Conservation (phyloP, 1,284 basidiomycete genomes). For the Leccinum colubrinum region DNA sequence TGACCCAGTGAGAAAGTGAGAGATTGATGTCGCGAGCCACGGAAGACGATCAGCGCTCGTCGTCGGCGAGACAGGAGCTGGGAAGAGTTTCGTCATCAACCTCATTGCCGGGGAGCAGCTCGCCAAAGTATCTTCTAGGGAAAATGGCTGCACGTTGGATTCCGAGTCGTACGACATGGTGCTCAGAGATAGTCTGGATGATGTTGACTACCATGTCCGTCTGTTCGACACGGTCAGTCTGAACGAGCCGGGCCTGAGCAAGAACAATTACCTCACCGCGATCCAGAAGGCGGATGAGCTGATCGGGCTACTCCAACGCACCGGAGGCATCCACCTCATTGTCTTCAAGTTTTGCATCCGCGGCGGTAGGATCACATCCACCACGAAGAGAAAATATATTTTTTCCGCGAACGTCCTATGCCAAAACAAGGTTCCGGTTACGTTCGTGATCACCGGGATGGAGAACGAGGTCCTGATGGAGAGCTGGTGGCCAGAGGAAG, state of each 20-base stretch:
- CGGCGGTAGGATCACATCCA: conserved; percentile 24
- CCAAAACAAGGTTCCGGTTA: conserved; percentile 25
- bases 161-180: conserved; percentile 16
- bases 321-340: conserved; percentile 26
- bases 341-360: conserved; percentile 25
- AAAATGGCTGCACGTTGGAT: conserved; percentile 16
- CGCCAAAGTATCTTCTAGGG: conserved; percentile 16
- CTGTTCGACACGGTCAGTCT: conserved; percentile 25
- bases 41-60: conserved; percentile 7
- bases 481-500: conserved; percentile 21
- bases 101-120: conserved; percentile 20
- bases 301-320: conserved; percentile 23
- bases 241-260: conserved; percentile 21
- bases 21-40: too few species aligned
- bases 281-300: conserved; percentile 22
- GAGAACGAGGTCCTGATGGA: conserved; percentile 29
- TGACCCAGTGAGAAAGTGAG: too few species aligned
- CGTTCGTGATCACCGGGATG: conserved; percentile 26
- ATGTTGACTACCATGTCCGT: conserved; percentile 12
- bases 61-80: conserved; percentile 26
- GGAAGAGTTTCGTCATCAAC: conserved; percentile 27
- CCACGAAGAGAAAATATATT: conserved; percentile 22
- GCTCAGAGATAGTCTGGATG: conserved; percentile 10
- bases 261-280: conserved; percentile 16
- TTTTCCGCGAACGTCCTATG: conserved; percentile 27